Percentiles rank a stretch among this genome's conserved stretches.
Evolutionary conservation across 2,329 filamentous ascomycete species (phyloP).

Genomic region (Ustulina deusta): DNA sequence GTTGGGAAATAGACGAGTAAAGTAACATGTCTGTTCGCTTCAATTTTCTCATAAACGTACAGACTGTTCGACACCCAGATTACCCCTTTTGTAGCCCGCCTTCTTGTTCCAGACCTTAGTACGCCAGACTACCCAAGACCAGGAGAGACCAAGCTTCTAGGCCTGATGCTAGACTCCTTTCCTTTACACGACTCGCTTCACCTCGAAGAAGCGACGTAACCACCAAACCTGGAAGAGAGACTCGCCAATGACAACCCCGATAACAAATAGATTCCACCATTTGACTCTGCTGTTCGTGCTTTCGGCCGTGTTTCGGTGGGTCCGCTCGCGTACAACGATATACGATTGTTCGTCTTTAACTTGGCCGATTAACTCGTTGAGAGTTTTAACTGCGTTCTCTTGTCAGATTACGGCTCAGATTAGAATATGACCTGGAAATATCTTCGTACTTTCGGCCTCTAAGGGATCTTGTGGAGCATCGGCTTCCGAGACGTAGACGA

Average conservation of each 20-base stretch:
- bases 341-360: constrained; percentile 99
- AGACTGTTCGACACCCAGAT: constrained; percentile 33
- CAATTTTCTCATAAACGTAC: constrained; percentile 42
- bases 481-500: constrained; percentile 93
- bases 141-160: constrained; percentile 25
- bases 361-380: constrained; percentile 87
- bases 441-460: constrained; percentile 81
- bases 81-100: constrained; percentile 38
- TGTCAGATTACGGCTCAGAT: constrained; percentile 17
- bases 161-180: constrained; percentile 9
- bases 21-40: constrained; percentile 39
- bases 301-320: constrained; percentile 97
- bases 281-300: constrained; percentile 98
- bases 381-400: constrained; percentile 74
- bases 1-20: background rate
- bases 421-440: background rate
- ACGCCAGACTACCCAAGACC: constrained; percentile 45
- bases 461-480: constrained; percentile 88
- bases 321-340: constrained; percentile 94
- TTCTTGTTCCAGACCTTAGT: constrained; percentile 41
- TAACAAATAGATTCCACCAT: constrained; percentile 99
- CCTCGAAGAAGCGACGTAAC: constrained; percentile 98
- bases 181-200: constrained; percentile 73
- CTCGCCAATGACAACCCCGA: constrained; percentile 87
- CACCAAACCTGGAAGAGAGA: constrained; percentile 99